A percentile compares a stretch with the other conserved stretches of the same genome.
These are phyloP conservation scores for Ogataea corticis DNA, from an alignment of 805 yeast genomes.

Conservation along the genomic window DNA sequence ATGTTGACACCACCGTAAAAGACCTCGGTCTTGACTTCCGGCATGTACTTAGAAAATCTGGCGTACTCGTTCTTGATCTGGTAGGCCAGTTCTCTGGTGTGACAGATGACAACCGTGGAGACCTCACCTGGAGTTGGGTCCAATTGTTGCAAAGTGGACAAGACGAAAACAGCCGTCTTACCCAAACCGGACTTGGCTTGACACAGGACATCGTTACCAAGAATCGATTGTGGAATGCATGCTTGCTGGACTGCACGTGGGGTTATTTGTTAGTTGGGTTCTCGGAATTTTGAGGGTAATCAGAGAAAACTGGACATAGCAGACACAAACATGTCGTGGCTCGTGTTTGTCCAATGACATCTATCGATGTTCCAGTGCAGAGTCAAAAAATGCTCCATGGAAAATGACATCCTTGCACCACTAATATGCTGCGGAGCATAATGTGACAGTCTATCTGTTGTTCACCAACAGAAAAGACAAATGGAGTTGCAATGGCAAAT, in stretches of 20 bases:
- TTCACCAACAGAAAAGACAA: too few species aligned
- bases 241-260: slow-evolving; percentile 80
- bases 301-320: slow-evolving; percentile 3
- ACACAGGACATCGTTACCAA: slow-evolving; percentile 96
- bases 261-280: slow-evolving; percentile 14
- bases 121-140: slow-evolving; percentile 98
- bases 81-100: slow-evolving; percentile 98
- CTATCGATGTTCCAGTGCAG: background rate
- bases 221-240: slow-evolving; percentile 95
- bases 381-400: background rate
- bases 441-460: too few species aligned
- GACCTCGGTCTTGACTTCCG: slow-evolving; percentile 94
- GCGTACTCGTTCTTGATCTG: slow-evolving; percentile 97
- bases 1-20: slow-evolving; percentile 95
- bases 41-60: slow-evolving; percentile 97
- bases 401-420: slow-evolving; percentile 1
- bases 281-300: background rate
- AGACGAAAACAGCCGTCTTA: slow-evolving; percentile 96
- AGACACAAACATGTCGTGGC: too few species aligned
- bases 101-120: slow-evolving; percentile 91
- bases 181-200: slow-evolving; percentile 99
- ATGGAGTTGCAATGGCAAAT: too few species aligned
- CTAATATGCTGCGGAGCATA: too few species aligned
- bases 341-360: too few species aligned
- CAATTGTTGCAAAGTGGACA: slow-evolving; percentile 93